A percentile compares a stretch with the other conserved stretches of the same genome.
phyloP scores from a whole-genome alignment of 2,329 filamentous ascomycete genomes.

The Botrytis deweyae region DNA sequence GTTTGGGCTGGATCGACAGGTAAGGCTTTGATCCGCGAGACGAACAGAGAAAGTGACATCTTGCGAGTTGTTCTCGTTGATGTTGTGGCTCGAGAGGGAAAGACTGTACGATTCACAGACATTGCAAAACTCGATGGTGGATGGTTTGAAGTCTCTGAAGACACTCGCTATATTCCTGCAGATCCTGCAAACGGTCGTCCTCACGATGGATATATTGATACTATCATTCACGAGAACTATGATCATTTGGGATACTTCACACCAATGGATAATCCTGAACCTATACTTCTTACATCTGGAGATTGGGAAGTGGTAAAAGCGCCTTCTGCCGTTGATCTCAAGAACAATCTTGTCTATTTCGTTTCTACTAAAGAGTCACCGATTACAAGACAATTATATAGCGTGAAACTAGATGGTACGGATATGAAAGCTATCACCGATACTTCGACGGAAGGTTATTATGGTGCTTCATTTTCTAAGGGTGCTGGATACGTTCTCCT shows the following conservation, averaged over 20 bases:
- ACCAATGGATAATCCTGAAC: conserved; percentile 78
- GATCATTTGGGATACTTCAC: conserved; percentile 94
- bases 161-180: conserved; percentile 81
- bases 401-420: conserved; percentile 78
- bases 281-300: conserved; percentile 82
- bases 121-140: conserved; percentile 86
- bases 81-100: conserved; percentile 68
- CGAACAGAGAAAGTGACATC: conserved; percentile 91
- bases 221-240: conserved; percentile 78
- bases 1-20: conserved; percentile 76
- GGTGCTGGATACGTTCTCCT: conserved; percentile 82
- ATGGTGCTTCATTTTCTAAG: conserved; percentile 78
- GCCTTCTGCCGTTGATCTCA: conserved; percentile 79
- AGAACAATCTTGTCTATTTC: conserved; percentile 88
- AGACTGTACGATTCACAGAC: conserved; percentile 76
- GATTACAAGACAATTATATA: conserved; percentile 89
- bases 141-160: conserved; percentile 93
- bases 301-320: conserved; percentile 89
- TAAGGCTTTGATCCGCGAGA: conserved; percentile 84
- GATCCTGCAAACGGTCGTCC: conserved; percentile 72
- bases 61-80: conserved; percentile 86
- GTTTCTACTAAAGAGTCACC: conserved; percentile 81
- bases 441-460: conserved; percentile 71
- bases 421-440: conserved; percentile 73
- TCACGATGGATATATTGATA: conserved; percentile 90